phyloP scores from a whole-genome alignment of 441 rosid genomes.

The Populus tomentosa region DNA sequence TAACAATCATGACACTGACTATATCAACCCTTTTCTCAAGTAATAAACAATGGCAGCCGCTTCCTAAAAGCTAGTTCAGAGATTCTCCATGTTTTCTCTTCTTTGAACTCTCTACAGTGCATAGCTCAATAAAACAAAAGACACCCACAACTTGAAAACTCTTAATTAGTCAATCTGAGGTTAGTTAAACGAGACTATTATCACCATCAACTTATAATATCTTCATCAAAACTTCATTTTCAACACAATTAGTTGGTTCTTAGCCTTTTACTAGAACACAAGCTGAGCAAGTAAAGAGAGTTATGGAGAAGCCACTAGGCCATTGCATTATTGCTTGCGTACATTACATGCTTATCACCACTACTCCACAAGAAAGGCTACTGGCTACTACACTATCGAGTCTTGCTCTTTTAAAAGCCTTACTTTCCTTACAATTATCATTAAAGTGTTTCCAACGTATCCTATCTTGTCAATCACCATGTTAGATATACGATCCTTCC shows the following conservation, averaged over 20 bases:
- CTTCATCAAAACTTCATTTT: neutral
- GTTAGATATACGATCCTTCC: neutral
- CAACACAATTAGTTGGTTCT: constrained; percentile 1
- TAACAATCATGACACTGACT: neutral
- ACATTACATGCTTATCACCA: neutral
- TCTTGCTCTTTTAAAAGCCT: constrained; percentile 5
- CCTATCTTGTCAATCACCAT: constrained; percentile 8
- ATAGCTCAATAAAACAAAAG: neutral
- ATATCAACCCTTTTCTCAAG: constrained; percentile 24
- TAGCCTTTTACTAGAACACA: neutral
- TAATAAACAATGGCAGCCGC: constrained; percentile 22
- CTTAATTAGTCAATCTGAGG: neutral
- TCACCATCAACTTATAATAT: neutral
- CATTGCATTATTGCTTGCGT: neutral
- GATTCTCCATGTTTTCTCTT: constrained; percentile 32
- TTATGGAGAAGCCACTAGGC: constrained; percentile 7
- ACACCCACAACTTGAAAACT: constrained; percentile 6
- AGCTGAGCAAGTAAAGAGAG: constrained; percentile 2
- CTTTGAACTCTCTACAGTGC: constrained; percentile 5
- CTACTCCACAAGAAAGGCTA: constrained; percentile 8
- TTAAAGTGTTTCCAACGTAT: constrained; percentile 6
- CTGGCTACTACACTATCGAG: neutral
- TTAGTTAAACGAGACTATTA: neutral
- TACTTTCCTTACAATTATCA: constrained; percentile 19
- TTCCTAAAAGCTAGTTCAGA: constrained; percentile 15